Evolutionary conservation across 1,284 basidiomycete species (phyloP).

Genomic region (Tetrapyrgos nigripes): DNA sequence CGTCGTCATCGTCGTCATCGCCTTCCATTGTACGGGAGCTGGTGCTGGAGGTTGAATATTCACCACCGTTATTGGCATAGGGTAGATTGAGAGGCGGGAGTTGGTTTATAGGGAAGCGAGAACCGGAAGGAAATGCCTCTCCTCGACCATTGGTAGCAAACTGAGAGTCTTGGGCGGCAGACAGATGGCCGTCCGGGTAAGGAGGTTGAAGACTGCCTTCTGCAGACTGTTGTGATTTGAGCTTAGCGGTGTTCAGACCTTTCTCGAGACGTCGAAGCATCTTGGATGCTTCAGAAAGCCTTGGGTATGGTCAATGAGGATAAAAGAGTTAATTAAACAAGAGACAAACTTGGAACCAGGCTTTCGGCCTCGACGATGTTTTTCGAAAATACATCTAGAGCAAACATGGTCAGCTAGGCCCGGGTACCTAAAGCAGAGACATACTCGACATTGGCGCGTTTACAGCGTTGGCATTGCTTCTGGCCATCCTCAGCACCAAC

Average conservation of each 20-base stretch:
- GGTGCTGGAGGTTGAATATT: conserved; percentile 42
- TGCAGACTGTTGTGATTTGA: conserved; percentile 56
- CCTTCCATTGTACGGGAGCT: conserved; percentile 49
- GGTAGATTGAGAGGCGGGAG: conserved; percentile 53
- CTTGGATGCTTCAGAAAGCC: conserved; percentile 85
- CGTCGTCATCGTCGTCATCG: conserved; percentile 68
- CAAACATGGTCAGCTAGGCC: conserved; percentile 20
- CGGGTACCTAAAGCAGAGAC: conserved; percentile 24
- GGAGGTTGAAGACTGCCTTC: conserved; percentile 26
- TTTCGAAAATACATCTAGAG: conserved; percentile 79
- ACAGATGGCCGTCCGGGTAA: conserved; percentile 21
- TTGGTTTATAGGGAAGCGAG: conserved; percentile 51
- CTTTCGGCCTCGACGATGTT: conserved; percentile 83
- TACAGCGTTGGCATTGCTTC: conserved; percentile 79
- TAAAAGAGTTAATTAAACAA: conserved; percentile 12
- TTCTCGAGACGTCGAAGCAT: conserved; percentile 86
- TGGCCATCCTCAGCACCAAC: conserved; percentile 84
- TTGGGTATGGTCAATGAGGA: conserved; percentile 34
- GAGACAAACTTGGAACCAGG: conserved; percentile 82
- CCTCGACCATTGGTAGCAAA: conserved; percentile 32
- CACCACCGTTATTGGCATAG: conserved; percentile 40
- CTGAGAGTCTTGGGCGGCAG: conserved; percentile 17
- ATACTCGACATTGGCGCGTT: conserved; percentile 77
- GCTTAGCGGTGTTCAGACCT: conserved; percentile 76
- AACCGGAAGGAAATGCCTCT: conserved; percentile 36